Evolutionary conservation across 2,329 filamentous ascomycete species (phyloP).

Genomic region (Dendryphion nanum): DNA sequence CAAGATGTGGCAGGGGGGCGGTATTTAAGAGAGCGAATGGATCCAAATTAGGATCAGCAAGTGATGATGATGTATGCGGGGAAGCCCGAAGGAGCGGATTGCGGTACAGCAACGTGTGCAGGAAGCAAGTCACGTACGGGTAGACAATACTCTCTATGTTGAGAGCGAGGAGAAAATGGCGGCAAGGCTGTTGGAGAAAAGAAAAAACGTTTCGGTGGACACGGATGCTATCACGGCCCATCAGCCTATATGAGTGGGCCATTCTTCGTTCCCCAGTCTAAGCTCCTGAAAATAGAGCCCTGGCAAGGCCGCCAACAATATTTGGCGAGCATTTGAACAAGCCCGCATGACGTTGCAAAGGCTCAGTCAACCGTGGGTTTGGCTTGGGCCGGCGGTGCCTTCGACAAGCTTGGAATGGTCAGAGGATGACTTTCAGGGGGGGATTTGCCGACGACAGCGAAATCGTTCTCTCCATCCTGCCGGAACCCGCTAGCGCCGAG

Average conservation of each 20-base stretch:
- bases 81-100: slow-evolving; percentile 11
- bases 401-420: slow-evolving; percentile 20
- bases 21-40: slow-evolving; percentile 13
- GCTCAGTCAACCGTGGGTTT: slow-evolving; percentile 13
- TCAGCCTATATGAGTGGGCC: slow-evolving; percentile 26
- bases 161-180: slow-evolving; percentile 7
- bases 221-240: slow-evolving; percentile 13
- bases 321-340: slow-evolving; percentile 12
- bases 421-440: slow-evolving; percentile 11
- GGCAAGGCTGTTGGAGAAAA: slow-evolving; percentile 16
- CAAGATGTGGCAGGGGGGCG: slow-evolving; percentile 1
- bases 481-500: slow-evolving; percentile 22
- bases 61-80: slow-evolving; percentile 1
- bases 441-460: slow-evolving; percentile 5
- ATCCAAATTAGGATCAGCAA: slow-evolving; percentile 17
- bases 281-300: slow-evolving; percentile 25
- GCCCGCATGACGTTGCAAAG: slow-evolving; percentile 38
- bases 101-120: slow-evolving; percentile 6
- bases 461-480: slow-evolving; percentile 18
- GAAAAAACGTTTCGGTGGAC: slow-evolving; percentile 22
- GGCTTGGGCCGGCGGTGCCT: slow-evolving; percentile 29
- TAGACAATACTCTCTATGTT: too few species aligned
- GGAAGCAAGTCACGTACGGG: too few species aligned
- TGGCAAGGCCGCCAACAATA: slow-evolving; percentile 6
- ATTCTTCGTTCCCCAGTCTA: slow-evolving; percentile 16